Conservation (phyloP, 345 rosid species). For the Eucalyptus dawsonii region DNA sequence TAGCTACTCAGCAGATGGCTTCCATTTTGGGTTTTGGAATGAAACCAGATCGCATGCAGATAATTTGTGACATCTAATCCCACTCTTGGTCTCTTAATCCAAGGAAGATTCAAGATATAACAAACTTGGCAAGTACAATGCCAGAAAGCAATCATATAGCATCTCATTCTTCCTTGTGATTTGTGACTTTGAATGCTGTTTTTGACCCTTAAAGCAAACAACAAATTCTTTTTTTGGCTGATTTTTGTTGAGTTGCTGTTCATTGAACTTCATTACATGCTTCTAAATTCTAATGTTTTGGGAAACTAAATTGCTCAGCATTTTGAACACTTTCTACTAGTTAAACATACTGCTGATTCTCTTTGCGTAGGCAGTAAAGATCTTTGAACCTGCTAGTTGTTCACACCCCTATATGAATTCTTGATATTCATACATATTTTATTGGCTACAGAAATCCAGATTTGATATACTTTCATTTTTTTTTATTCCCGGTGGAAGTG, state of each 20-base stretch:
- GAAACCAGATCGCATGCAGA: background rate
- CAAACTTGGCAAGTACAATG: background rate
- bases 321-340: background rate
- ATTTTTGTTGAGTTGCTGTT: background rate
- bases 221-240: background rate
- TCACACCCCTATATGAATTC: background rate
- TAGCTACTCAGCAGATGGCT: background rate
- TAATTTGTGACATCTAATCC: background rate
- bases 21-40: background rate
- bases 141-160: background rate
- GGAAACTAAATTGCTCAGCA: background rate
- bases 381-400: background rate
- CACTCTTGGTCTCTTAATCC: background rate
- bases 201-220: background rate
- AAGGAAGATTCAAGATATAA: background rate
- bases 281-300: background rate
- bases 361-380: background rate
- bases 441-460: slow-evolving; percentile 1
- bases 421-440: background rate
- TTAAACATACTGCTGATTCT: background rate
- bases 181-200: background rate
- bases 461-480: slow-evolving; percentile 17
- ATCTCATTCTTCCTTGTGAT: background rate
- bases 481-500: slow-evolving; percentile 19
- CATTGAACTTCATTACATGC: background rate